phyloP scores from a whole-genome alignment of 1,284 basidiomycete genomes.

The Pascua guehoae region DNA sequence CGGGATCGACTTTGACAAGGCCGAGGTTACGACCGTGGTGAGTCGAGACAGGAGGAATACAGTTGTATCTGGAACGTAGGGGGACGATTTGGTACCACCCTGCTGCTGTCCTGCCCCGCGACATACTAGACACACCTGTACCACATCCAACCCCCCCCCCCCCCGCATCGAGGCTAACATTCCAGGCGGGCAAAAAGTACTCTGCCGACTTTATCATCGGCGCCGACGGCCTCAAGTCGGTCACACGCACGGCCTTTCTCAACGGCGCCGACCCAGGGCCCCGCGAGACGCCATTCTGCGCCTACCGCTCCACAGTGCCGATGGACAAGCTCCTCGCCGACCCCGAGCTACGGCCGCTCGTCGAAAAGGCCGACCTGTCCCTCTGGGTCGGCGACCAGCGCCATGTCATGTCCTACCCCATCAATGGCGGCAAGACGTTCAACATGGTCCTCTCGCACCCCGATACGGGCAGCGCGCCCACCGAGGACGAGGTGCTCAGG shows the following conservation, averaged over 20 bases:
- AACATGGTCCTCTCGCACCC: conserved; percentile 18
- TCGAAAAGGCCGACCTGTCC: conserved; percentile 11
- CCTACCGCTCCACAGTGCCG: conserved; percentile 14
- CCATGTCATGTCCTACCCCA: conserved; percentile 19
- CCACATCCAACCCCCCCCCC: too few species aligned
- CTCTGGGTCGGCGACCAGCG: conserved; percentile 15
- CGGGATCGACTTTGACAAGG: conserved; percentile 50
- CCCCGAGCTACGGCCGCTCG: conserved; percentile 9
- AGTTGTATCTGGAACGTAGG: too few species aligned
- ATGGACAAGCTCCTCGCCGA: conserved; percentile 8
- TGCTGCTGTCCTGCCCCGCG: too few species aligned
- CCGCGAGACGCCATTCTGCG: conserved; percentile 10
- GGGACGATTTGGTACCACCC: too few species aligned
- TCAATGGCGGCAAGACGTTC: conserved; percentile 17
- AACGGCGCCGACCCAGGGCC: conserved; percentile 9
- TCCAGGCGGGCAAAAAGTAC: conserved; percentile 25
- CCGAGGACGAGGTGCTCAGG: conserved; percentile 2
- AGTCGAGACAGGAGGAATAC: too few species aligned
- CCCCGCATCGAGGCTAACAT: too few species aligned
- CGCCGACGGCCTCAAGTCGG: conserved; percentile 57
- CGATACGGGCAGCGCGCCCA: not conserved
- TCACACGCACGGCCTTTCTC: conserved; percentile 11
- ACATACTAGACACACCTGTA: too few species aligned
- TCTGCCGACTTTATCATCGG: conserved; percentile 56
- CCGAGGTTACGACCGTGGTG: conserved; percentile 45